A percentile compares a stretch with the other conserved stretches of the same genome.
Conservation (phyloP, 345 rosid genomes). For the Eucalyptus regnans region DNA sequence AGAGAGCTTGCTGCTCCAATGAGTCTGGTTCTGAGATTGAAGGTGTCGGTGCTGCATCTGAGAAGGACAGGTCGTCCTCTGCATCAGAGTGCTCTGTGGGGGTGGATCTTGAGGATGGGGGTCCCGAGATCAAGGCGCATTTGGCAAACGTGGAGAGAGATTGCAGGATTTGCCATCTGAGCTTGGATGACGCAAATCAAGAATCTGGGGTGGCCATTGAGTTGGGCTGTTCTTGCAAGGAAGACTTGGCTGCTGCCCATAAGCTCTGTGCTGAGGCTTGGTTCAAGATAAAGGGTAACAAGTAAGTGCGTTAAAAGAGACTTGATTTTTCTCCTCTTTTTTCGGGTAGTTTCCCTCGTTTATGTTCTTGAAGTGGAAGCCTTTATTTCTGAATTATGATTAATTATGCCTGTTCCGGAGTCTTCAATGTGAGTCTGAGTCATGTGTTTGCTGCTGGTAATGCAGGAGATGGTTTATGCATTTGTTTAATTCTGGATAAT, state of each 20-base stretch:
- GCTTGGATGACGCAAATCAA: neutral
- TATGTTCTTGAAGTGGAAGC: neutral
- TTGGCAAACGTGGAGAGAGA: neutral
- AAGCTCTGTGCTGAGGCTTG: conserved; percentile 35
- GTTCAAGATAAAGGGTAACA: conserved; percentile 39
- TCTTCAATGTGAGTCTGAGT: neutral
- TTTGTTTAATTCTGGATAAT: neutral
- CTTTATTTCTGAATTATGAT: neutral
- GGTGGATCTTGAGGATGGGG: neutral
- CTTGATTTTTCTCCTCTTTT: neutral
- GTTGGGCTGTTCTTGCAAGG: conserved; percentile 33
- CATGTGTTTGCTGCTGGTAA: neutral
- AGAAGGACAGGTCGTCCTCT: neutral
- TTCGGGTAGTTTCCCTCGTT: neutral
- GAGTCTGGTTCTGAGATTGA: neutral
- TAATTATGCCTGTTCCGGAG: neutral
- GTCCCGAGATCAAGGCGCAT: neutral
- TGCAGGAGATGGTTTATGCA: neutral
- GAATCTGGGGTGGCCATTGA: conserved; percentile 20
- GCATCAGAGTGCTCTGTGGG: neutral
- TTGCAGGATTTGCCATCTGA: conserved; percentile 10
- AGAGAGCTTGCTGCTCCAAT: neutral
- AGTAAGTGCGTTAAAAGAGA: neutral
- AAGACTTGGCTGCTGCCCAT: conserved; percentile 36
- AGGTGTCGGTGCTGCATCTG: neutral